phyloP scores from a whole-genome alignment of 2,329 filamentous ascomycete genomes.

The Balansia obtecta region DNA sequence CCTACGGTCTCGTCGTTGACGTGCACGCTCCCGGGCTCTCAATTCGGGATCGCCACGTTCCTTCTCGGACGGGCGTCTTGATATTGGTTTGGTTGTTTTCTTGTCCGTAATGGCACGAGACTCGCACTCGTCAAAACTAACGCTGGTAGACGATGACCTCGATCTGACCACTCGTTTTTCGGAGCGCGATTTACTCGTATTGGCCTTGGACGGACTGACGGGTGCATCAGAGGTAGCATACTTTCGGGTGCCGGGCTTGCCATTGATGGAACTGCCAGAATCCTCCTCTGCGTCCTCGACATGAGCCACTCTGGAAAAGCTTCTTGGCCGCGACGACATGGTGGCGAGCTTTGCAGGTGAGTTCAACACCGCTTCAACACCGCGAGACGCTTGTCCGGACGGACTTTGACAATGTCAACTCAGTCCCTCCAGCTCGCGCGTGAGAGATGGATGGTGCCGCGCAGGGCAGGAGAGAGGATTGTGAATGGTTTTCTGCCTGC shows the following conservation, averaged over 20 bases:
- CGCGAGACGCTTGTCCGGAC: slow-evolving; percentile 2
- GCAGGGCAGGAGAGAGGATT: slow-evolving; percentile 1
- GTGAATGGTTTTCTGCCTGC: neutral
- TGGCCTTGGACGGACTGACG: slow-evolving; percentile 32
- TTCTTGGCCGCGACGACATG: slow-evolving; percentile 28
- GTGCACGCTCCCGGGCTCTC: slow-evolving; percentile 16
- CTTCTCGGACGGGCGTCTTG: slow-evolving; percentile 11
- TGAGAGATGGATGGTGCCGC: neutral
- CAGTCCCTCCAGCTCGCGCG: slow-evolving; percentile 2
- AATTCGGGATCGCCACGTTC: slow-evolving; percentile 11
- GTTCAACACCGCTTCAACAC: slow-evolving; percentile 4
- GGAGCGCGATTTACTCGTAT: slow-evolving; percentile 36
- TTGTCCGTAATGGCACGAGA: slow-evolving; percentile 25
- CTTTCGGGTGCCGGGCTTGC: slow-evolving; percentile 24
- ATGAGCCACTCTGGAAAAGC: slow-evolving; percentile 25
- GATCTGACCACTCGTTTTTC: slow-evolving; percentile 21
- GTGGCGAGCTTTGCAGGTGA: slow-evolving; percentile 14
- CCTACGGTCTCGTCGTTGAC: slow-evolving; percentile 16
- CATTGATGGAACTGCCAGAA: slow-evolving; percentile 28
- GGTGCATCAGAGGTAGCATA: slow-evolving; percentile 37
- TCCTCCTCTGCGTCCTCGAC: slow-evolving; percentile 39
- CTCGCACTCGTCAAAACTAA: slow-evolving; percentile 31
- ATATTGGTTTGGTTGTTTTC: slow-evolving; percentile 12
- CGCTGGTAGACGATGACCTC: slow-evolving; percentile 23
- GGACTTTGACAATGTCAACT: slow-evolving; percentile 1